A percentile compares a stretch with the other conserved stretches of the same genome.
phyloP scores from a whole-genome alignment of 345 rosid species.

The Bruguiera gymnorhiza region DNA sequence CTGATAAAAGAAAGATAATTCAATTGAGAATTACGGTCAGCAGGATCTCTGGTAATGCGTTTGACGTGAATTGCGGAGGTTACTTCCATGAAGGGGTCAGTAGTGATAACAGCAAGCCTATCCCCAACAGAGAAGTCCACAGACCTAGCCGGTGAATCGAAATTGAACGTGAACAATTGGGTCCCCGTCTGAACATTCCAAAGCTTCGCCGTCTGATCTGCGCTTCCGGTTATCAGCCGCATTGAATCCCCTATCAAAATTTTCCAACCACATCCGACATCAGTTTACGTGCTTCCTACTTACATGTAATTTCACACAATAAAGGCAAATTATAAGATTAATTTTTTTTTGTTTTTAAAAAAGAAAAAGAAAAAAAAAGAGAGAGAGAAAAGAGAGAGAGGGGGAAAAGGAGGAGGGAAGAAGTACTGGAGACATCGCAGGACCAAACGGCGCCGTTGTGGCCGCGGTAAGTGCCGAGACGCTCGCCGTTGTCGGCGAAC shows the following conservation, averaged over 20 bases:
- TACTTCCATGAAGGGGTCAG: slow-evolving; percentile 87
- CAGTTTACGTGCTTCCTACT: no score
- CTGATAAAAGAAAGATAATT: background rate
- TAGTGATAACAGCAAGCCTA: slow-evolving; percentile 81
- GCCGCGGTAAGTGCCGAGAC: slow-evolving; percentile 92
- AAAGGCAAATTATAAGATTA: background rate
- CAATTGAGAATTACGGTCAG: slow-evolving; percentile 53
- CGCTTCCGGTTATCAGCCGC: slow-evolving; percentile 79
- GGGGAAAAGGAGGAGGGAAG: background rate
- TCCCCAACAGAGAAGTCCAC: slow-evolving; percentile 86
- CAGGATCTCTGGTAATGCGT: slow-evolving; percentile 59
- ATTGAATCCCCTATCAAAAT: slow-evolving; percentile 57
- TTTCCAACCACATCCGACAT: background rate
- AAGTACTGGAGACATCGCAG: slow-evolving; percentile 79
- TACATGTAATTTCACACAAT: background rate
- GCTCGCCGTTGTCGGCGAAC: slow-evolving; percentile 96
- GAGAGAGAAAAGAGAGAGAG: background rate
- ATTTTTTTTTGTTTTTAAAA: background rate
- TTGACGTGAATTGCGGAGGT: slow-evolving; percentile 88
- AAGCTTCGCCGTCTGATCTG: slow-evolving; percentile 83
- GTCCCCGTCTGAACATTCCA: slow-evolving; percentile 83
- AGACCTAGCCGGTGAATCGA: slow-evolving; percentile 81
- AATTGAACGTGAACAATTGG: slow-evolving; percentile 59
- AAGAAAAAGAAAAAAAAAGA: background rate
- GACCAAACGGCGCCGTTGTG: slow-evolving; percentile 99